A percentile compares a stretch with the other conserved stretches of the same genome.
Conservation (phyloP, 768 basidiomycete species). For the Boletus sp. region DNA sequence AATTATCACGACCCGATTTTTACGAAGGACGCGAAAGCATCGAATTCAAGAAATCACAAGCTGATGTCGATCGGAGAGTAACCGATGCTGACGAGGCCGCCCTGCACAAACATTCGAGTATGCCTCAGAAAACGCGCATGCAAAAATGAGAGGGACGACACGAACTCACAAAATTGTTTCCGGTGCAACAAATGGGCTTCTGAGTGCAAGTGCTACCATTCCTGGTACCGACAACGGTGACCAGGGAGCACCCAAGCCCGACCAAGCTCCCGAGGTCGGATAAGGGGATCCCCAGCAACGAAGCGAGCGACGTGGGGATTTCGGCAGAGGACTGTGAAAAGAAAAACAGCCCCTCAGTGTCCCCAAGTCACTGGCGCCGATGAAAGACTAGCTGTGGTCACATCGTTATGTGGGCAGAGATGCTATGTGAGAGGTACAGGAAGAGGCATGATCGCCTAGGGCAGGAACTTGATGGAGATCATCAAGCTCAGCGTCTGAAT, state of each 20-base stretch:
- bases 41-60: neutral
- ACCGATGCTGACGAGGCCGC: neutral
- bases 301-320: neutral
- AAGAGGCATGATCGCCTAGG: no score
- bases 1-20: no score
- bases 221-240: no score
- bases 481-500: no score
- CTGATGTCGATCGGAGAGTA: neutral
- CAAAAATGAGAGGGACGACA: neutral
- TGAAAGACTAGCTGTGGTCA: no score
- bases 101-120: neutral
- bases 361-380: no score
- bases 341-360: no score
- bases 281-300: neutral
- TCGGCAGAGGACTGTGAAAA: neutral
- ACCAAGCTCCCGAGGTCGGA: neutral
- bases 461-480: no score
- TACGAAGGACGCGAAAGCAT: no score
- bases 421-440: no score
- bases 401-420: no score
- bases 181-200: constrained; percentile 1
- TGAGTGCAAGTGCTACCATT: neutral
- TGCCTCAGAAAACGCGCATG: neutral
- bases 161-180: neutral
- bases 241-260: neutral